Percentiles rank a stretch among this genome's conserved stretches.
Evolutionary conservation across 495 filamentous ascomycete genomes (phyloP).

Genomic region (Glutinoglossum americanum): DNA sequence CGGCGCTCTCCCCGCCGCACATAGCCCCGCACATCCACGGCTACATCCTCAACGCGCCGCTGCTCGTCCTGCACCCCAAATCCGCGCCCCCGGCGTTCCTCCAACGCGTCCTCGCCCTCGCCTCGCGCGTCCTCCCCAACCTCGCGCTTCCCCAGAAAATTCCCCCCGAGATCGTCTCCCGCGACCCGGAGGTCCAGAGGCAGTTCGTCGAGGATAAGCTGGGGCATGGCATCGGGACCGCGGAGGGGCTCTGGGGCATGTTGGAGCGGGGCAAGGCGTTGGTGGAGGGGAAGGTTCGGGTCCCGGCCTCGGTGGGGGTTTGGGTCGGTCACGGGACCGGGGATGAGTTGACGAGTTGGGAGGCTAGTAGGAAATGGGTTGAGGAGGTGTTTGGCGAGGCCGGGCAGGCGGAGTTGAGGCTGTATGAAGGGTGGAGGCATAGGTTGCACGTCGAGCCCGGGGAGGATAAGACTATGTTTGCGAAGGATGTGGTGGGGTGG

Average conservation of each 20-base stretch:
- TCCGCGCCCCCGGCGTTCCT: constrained; percentile 35
- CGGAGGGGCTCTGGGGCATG: constrained; percentile 54
- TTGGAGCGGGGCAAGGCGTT: constrained; percentile 41
- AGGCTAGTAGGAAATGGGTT: constrained; percentile 37
- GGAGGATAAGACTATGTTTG: too few relatives aligned
- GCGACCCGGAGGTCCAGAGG: constrained; percentile 36
- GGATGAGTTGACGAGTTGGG: constrained; percentile 43
- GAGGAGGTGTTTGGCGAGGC: constrained; percentile 25
- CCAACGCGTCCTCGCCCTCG: constrained; percentile 39
- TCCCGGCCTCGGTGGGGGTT: constrained; percentile 21
- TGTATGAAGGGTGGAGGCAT: too few relatives aligned
- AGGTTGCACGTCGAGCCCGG: too few relatives aligned
- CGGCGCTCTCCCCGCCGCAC: constrained; percentile 19
- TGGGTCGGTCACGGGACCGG: constrained; percentile 45
- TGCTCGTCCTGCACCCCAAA: constrained; percentile 42
- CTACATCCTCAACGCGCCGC: constrained; percentile 44
- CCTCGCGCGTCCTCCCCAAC: constrained; percentile 37
- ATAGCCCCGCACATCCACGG: constrained; percentile 27
- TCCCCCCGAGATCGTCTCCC: constrained; percentile 31
- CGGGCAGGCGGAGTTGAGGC: too few relatives aligned
- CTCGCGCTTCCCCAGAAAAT: constrained; percentile 34
- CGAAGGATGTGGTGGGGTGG: too few relatives aligned
- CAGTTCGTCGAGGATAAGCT: constrained; percentile 38
- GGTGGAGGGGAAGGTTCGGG: constrained; percentile 21
- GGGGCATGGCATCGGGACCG: constrained; percentile 57